Evolutionary conservation across 2,329 filamentous ascomycete species (phyloP).

Genomic region (Epichloe brachyelytri): DNA sequence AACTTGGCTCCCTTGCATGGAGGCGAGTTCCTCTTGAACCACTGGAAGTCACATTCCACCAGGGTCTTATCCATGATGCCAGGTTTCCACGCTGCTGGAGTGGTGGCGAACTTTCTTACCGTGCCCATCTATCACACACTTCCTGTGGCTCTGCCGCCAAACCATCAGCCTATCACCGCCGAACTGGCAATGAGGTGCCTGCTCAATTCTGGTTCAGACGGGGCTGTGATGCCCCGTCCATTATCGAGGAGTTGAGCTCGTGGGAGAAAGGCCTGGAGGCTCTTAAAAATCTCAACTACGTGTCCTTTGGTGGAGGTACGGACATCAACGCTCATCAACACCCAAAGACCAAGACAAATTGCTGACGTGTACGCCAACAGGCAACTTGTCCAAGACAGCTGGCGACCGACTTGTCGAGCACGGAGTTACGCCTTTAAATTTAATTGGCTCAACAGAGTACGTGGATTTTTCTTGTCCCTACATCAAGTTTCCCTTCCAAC

Average conservation of each 20-base stretch:
- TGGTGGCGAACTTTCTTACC: constrained; percentile 8
- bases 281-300: constrained; percentile 21
- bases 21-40: neutral
- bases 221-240: constrained; percentile 23
- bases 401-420: constrained; percentile 24
- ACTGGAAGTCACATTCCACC: neutral
- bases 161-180: constrained; percentile 20
- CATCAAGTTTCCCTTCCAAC: neutral
- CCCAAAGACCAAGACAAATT: constrained; percentile 1
- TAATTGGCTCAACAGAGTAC: constrained; percentile 31
- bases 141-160: constrained; percentile 16
- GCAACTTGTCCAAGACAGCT: constrained; percentile 23
- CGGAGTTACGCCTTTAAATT: constrained; percentile 22
- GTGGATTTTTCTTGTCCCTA: constrained; percentile 4
- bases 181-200: constrained; percentile 21
- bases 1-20: constrained; percentile 9
- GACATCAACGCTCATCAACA: neutral
- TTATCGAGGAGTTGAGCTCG: constrained; percentile 30
- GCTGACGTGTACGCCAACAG: constrained; percentile 8
- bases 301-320: constrained; percentile 26
- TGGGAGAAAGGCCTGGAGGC: constrained; percentile 15
- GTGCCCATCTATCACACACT: constrained; percentile 17
- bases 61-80: constrained; percentile 18
- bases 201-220: constrained; percentile 14
- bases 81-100: constrained; percentile 24